A percentile compares a stretch with the other conserved stretches of the same genome.
phyloP scores from a whole-genome alignment of 306 rosid species.

The Casuarina cunninghamiana region DNA sequence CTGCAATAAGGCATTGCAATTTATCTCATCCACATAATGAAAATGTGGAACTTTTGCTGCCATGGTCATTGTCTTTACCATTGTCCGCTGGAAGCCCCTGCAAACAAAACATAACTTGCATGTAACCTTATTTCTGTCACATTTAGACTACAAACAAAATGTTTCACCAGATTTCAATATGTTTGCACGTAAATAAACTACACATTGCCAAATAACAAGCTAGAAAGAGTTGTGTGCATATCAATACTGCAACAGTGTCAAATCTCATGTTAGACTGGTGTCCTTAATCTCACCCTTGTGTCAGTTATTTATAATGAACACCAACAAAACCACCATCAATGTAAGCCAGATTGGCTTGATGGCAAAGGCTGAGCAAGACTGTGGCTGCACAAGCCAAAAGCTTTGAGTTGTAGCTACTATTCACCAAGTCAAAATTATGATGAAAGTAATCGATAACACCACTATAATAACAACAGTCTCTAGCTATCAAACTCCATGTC shows the following conservation, averaged over 20 bases:
- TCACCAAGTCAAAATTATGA: not conserved
- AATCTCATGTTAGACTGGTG: not conserved
- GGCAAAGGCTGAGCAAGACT: not conserved
- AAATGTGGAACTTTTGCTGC: constrained; percentile 96
- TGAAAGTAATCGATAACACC: constrained; percentile 19
- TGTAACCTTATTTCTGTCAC: constrained; percentile 4
- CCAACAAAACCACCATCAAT: not conserved
- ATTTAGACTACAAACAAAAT: not conserved
- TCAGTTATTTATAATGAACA: not conserved
- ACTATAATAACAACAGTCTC: constrained; percentile 1
- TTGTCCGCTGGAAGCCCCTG: constrained; percentile 90
- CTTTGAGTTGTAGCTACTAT: not conserved
- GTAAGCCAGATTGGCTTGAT: not conserved
- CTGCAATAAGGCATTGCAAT: constrained; percentile 67
- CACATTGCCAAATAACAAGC: not conserved
- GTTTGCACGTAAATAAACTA: not conserved
- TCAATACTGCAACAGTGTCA: not conserved
- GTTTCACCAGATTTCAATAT: not conserved
- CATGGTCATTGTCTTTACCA: constrained; percentile 81
- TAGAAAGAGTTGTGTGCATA: not conserved
- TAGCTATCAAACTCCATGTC: constrained; percentile 2
- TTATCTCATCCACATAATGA: constrained; percentile 86
- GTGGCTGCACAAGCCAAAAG: not conserved
- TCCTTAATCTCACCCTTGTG: not conserved
- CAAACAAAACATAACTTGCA: constrained; percentile 20